Evolutionary conservation across 2,329 filamentous ascomycete genomes (phyloP), one percentile per base, ranked within the genome.

Genomic region (Colletotrichum truncatum): DNA sequence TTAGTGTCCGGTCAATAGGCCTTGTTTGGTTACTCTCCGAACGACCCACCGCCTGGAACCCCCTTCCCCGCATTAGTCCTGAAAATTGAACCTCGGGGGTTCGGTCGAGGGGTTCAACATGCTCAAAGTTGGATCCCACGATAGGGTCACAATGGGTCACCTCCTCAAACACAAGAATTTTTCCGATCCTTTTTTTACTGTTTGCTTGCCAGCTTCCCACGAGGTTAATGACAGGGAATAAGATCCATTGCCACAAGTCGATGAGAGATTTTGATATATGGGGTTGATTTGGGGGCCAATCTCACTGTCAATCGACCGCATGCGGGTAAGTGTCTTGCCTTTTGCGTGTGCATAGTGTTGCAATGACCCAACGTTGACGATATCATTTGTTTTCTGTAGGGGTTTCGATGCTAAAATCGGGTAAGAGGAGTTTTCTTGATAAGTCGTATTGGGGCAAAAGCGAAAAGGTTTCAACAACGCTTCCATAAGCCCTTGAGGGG

Each of bases 191-290:
- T 14, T 28, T 14, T 38, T n/a, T n/a, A n/a, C n/a, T 28, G 32
- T 39, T 28, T 36, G 23, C 54, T 25, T 32, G 38, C 62, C 57
- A 39, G 57, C 57, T 56, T 65, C 57, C 62, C 62, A 65, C 62
- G 57, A 55, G 57, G 62, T 11, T 14, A 28, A 11, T 16, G 26
- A 48, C 57, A 65, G 36, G 62, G 62, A 26, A 55, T n/a, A 4
- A 43, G 28, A 51, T 46, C 49, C 62, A 62, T 36, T 34, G n/a
- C 16, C 11, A 51, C 23, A 38, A 21, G 25, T 48, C 2, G 8
- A 46, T 21, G 32, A 52, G 28, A 25, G 54, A 7, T 14, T 14
- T 28, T 32, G 54, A 48, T 32, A n/a, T 18, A 21, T 57, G 38
- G 54, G 38, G 54, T 48, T 30, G 36, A 51, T 39, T 51, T 48